Conservation (phyloP, 2,329 filamentous ascomycete species). For the Ceratocystiopsis sp. region DNA sequence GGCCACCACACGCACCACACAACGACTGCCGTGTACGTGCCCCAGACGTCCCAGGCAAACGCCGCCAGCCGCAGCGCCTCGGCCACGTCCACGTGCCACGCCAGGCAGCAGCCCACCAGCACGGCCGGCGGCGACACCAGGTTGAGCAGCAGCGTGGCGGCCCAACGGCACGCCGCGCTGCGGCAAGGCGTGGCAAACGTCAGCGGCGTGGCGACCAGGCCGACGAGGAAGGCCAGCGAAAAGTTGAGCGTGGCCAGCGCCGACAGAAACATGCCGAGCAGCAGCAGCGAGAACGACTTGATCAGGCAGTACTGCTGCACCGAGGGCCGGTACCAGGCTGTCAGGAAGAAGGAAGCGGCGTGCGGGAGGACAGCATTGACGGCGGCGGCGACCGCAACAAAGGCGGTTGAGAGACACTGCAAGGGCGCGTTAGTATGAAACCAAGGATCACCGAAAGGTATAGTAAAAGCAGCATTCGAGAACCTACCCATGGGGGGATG, state of each 20-base stretch:
- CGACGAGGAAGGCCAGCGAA: constrained; percentile 71
- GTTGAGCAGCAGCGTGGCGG: constrained; percentile 35
- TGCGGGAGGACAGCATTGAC: constrained; percentile 40
- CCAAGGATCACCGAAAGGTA: neutral
- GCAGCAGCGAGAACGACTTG: constrained; percentile 81
- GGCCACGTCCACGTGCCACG: constrained; percentile 25
- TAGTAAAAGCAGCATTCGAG: neutral
- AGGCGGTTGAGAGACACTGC: constrained; percentile 17
- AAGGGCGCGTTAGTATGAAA: neutral
- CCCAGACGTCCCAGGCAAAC: constrained; percentile 79
- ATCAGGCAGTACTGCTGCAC: constrained; percentile 59
- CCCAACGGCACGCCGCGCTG: constrained; percentile 21
- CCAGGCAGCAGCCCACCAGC: constrained; percentile 27
- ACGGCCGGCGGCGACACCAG: constrained; percentile 45
- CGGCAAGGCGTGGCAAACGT: constrained; percentile 41
- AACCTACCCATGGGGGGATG: constrained; percentile 44
- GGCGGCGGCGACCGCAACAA: constrained; percentile 20
- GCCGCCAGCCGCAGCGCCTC: constrained; percentile 54
- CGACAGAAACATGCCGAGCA: constrained; percentile 81
- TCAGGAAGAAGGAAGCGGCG: constrained; percentile 37
- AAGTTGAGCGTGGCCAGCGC: constrained; percentile 94
- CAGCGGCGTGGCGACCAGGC: constrained; percentile 60
- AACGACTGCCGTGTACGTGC: constrained; percentile 74
- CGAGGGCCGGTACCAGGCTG: constrained; percentile 33
- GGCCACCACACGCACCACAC: constrained; percentile 97